Conservation (phyloP, 2,329 filamentous ascomycete species). For the Hyphodiscus sp. region DNA sequence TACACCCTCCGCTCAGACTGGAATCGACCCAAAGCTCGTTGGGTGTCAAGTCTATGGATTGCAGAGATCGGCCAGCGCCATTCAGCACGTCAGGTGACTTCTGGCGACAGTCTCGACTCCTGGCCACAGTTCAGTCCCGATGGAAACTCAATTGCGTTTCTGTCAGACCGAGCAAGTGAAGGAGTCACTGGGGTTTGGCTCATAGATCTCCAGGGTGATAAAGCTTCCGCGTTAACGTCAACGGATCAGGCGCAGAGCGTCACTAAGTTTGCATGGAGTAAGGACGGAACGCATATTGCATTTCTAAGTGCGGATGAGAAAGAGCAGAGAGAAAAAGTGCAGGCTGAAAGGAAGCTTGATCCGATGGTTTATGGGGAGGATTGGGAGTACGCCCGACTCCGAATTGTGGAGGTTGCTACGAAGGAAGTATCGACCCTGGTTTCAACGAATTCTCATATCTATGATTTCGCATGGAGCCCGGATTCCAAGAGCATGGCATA, state of each 20-base stretch:
- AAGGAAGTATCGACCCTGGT: background rate
- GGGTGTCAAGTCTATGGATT: constrained; percentile 1
- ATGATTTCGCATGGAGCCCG: constrained; percentile 26
- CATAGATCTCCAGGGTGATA: constrained; percentile 18
- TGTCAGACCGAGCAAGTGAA: constrained; percentile 29
- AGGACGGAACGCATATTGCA: constrained; percentile 31
- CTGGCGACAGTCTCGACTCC: background rate
- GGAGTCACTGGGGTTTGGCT: constrained; percentile 29
- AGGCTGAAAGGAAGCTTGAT: constrained; percentile 30
- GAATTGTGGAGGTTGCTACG: constrained; percentile 6
- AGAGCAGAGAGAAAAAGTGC: constrained; percentile 26
- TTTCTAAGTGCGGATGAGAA: constrained; percentile 31
- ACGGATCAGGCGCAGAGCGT: constrained; percentile 24
- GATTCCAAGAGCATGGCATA: constrained; percentile 25
- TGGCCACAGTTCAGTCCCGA: constrained; percentile 23
- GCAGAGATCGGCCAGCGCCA: constrained; percentile 1
- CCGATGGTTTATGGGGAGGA: constrained; percentile 32
- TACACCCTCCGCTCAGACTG: background rate
- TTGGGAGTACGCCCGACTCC: constrained; percentile 24
- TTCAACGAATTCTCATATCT: constrained; percentile 17
- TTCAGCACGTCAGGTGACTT: constrained; percentile 3
- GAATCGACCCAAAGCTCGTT: background rate
- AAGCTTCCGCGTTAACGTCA: constrained; percentile 26
- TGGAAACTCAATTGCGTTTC: constrained; percentile 28
- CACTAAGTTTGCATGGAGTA: constrained; percentile 25